Evolutionary conservation across 1,284 basidiomycete genomes (phyloP), one percentile per base, ranked within the genome.

Genomic region (Ganoderma resinaceum): DNA sequence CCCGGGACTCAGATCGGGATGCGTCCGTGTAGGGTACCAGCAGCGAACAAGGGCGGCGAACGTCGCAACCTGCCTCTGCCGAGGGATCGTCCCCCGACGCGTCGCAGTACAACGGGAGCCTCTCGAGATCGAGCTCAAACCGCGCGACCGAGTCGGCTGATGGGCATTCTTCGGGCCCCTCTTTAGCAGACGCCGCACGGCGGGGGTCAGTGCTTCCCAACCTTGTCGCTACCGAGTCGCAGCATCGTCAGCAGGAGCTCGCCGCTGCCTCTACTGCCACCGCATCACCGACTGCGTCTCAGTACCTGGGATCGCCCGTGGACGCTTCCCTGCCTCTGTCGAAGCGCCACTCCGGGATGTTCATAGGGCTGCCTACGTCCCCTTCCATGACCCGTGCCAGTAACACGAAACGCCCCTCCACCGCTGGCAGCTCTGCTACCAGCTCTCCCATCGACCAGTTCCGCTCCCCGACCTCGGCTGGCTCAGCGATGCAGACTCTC

Each of bases 401-500:
- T 9, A 66, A 60, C 66, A 61, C 66, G 5, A 66, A 70, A 46
- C 64, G 72, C 35, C 72, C 72, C 31, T 73, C 70, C 42, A 73
- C 70, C 49, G 70, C 70, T 20, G 58, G 66, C 60, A 35, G 66
- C 66, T 69, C 70, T 35, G 33, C 69, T n/a, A 31, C 68, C 55
- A 73, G 67, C 65, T 70, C 72, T 9, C 69, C 70, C 31, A 65
- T 68, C 18, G 77, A 77, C 58, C 72, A 72, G 40, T 53, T 66
- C 29, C 75, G 75, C 62, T 73, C 76, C 20, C 62, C 67, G 16
- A 69, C 76, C 4, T 70, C 72, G 18, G 18, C 65, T 18, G 63
- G 65, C 31, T 68, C 33, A 69, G 33, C 20, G 37, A 68, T 73
- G 64, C 76, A 77, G 60, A 74, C 72, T 23, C 73, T 78, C 29